These are phyloP conservation scores for Penicillium goetzii DNA, from an alignment of 495 filamentous ascomycete species.

Conservation along the genomic window DNA sequence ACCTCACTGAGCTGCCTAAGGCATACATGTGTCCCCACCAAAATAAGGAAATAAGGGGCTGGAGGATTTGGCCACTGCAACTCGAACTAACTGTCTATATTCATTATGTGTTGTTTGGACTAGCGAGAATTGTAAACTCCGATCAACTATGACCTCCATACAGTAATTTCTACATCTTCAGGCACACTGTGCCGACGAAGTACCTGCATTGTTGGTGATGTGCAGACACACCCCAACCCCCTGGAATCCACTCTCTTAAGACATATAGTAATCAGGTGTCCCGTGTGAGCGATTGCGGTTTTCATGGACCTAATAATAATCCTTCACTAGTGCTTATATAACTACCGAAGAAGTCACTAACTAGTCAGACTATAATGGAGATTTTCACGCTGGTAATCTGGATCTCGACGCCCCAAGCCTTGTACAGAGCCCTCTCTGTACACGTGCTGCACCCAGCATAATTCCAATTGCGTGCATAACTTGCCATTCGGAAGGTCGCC, in stretches of 20 bases:
- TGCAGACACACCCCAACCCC: too few species aligned
- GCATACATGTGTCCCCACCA: not conserved
- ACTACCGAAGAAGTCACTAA: not conserved
- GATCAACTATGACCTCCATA: too few species aligned
- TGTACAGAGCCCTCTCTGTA: not conserved
- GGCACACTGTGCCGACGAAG: too few species aligned
- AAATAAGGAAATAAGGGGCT: not conserved
- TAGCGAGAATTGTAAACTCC: too few species aligned
- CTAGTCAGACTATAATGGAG: not conserved
- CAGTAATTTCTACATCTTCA: too few species aligned
- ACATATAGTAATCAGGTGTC: not conserved
- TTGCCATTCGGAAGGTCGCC: not conserved
- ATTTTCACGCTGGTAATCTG: not conserved
- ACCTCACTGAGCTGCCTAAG: not conserved
- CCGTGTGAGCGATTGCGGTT: not conserved
- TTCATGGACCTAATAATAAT: not conserved
- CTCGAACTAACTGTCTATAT: too few species aligned
- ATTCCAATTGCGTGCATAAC: conserved; percentile 1
- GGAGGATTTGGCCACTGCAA: not conserved
- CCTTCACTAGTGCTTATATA: not conserved
- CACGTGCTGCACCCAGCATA: not conserved
- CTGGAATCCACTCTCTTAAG: not conserved
- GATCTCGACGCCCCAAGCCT: not conserved
- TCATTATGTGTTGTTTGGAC: too few species aligned
- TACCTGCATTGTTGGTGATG: too few species aligned